phyloP scores from a whole-genome alignment of 2,329 filamentous ascomycete genomes.

The Hypoxylon sp. region DNA sequence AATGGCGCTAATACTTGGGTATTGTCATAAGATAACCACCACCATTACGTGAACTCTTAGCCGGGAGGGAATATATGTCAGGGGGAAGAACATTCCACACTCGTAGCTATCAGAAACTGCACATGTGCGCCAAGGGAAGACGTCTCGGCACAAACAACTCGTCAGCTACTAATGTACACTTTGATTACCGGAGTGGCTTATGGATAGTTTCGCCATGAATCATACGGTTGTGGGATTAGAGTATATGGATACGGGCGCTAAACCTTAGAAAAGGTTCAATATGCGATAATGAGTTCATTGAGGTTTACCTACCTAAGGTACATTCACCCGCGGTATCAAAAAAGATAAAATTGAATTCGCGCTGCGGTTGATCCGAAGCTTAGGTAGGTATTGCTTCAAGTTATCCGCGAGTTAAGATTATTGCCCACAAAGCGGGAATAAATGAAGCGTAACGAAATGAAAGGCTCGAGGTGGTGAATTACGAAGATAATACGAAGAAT shows the following conservation, averaged over 20 bases:
- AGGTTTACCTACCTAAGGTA: conserved; percentile 1
- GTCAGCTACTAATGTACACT: neutral
- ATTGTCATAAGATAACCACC: neutral
- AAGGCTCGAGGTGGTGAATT: neutral
- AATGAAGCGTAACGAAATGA: conserved; percentile 10
- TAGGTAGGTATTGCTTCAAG: neutral
- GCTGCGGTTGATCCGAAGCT: conserved; percentile 3
- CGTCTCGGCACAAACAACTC: neutral
- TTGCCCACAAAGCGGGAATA: conserved; percentile 11
- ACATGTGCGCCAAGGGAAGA: neutral
- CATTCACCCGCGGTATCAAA: neutral
- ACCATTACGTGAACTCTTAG: neutral
- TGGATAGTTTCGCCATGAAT: conserved; percentile 1
- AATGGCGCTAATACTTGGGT: neutral
- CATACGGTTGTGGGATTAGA: neutral
- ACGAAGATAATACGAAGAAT: neutral
- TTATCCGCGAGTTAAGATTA: conserved; percentile 4
- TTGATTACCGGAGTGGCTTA: conserved; percentile 2
- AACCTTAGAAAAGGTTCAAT: neutral
- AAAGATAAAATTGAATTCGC: neutral
- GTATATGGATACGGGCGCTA: neutral
- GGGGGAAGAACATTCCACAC: neutral
- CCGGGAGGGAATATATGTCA: neutral
- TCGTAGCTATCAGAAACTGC: neutral
- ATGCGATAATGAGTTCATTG: conserved; percentile 2